Base-by-base conservation (phyloP, 345 rosid species). In the Rhizophora mangle region DNA sequence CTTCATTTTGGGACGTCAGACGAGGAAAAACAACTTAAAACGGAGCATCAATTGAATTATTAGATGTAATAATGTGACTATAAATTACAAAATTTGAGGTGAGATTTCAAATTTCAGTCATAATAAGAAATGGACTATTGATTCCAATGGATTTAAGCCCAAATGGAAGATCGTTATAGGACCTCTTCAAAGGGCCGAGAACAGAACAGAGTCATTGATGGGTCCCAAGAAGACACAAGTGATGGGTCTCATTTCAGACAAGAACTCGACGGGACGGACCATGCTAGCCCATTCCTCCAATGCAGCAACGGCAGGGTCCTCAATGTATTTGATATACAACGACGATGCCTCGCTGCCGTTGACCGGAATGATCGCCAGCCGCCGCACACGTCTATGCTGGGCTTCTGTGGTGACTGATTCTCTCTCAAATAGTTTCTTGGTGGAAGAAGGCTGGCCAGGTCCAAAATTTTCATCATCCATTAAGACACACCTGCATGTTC, bases 291-390 rank as follows among this genome's bases (percentile, higher is more conserved):
- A 78, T 64, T 79, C 69, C 2, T 78, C 76, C 67, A 79, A 52
- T 20, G 76, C 69, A 8, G 10, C 24, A 3, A 60, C 43, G 64
- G 79, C 78, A 3, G 54, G 58, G 8, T 81, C 70, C 46, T 79
- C 80, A 2, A 79, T 79, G 47, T 69, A 70, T 0, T 26, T 67
- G 19, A 67, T 32, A 26, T 64, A 84, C 58, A 67, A 22, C 13
- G 75, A 62, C 30, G 74, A 24, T 30, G 82, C 80, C 39, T 79
- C 72, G 18, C 75, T 68, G n/a, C 84, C 84, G 2, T 60, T 81
- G 73, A 81, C 52, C 3, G 83, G 82, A 60, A 81, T 58, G 3
- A 77, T 57, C 0, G 81, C 68, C 34, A 83, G 71, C 18, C 63
- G 68, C 16, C 82, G 70, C 19, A 80, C 53, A 4, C 74, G 76